A percentile compares a stretch with the other conserved stretches of the same genome.
phyloP scores from a whole-genome alignment of 306 rosid genomes.

The Dryas drummondii region DNA sequence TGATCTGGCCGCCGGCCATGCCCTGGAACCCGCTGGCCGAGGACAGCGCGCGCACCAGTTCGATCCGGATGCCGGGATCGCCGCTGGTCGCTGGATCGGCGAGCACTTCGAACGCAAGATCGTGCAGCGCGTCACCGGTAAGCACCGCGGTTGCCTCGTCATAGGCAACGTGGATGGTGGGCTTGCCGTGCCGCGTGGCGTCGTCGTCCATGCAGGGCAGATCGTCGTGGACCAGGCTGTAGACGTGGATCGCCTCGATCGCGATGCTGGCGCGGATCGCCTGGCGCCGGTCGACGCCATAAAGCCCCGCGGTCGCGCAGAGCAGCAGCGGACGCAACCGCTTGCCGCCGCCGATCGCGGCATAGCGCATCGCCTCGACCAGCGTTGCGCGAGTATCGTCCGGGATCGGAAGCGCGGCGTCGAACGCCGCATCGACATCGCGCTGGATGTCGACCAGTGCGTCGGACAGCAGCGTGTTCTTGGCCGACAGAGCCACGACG shows the following conservation, averaged over 20 bases:
- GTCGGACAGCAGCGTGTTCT: too few relatives aligned
- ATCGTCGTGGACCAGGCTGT: neutral
- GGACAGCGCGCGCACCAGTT: too few relatives aligned
- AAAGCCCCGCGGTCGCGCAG: neutral
- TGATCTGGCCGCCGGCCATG: too few relatives aligned
- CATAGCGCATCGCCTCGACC: neutral
- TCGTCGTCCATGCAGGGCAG: slow-evolving; percentile 12
- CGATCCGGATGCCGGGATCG: too few relatives aligned
- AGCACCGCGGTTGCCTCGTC: neutral
- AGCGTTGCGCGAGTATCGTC: too few relatives aligned
- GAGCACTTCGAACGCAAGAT: neutral
- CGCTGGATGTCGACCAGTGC: too few relatives aligned
- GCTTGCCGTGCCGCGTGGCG: neutral
- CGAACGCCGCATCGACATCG: too few relatives aligned
- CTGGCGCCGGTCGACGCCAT: neutral
- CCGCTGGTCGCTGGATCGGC: too few relatives aligned
- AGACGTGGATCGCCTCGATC: slow-evolving; percentile 1
- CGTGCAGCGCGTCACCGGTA: neutral
- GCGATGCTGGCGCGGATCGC: neutral
- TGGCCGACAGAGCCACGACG: too few relatives aligned
- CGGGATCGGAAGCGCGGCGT: too few relatives aligned
- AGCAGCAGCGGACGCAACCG: neutral
- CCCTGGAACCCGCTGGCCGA: too few relatives aligned
- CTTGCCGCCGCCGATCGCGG: neutral
- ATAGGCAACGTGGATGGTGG: neutral